phyloP scores from a whole-genome alignment of 108 stramenopile species.

The Nitzschia palea region DNA sequence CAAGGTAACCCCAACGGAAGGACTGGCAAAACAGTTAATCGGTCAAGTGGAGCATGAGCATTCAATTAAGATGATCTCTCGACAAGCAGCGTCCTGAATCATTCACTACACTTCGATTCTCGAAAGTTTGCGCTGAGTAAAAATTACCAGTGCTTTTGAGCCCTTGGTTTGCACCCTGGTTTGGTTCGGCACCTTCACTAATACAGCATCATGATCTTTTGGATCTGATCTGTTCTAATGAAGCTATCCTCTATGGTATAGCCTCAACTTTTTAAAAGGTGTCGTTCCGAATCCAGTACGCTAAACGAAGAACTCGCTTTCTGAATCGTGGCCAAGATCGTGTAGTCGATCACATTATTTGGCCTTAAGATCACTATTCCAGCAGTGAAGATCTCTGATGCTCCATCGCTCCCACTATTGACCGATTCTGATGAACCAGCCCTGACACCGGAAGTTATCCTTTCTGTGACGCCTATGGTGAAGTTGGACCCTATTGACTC shows the following conservation, averaged over 20 bases:
- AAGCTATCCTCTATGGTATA: background rate
- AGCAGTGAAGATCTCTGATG: constrained; percentile 75
- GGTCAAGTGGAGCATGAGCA: constrained; percentile 50
- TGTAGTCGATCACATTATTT: constrained; percentile 24
- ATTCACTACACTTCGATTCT: constrained; percentile 30
- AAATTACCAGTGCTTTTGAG: background rate
- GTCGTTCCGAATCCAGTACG: background rate
- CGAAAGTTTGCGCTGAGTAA: background rate
- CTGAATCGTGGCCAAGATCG: constrained; percentile 8
- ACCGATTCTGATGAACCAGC: constrained; percentile 27
- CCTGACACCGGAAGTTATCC: constrained; percentile 34
- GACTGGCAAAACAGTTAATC: background rate
- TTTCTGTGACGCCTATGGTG: constrained; percentile 14
- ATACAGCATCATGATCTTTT: constrained; percentile 16
- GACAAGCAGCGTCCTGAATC: constrained; percentile 86
- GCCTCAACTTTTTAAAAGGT: background rate
- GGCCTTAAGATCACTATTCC: constrained; percentile 86
- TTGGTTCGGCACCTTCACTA: constrained; percentile 4
- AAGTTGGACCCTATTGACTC: constrained; percentile 40
- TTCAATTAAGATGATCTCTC: constrained; percentile 85
- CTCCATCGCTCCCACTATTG: constrained; percentile 17
- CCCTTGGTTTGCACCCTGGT: background rate
- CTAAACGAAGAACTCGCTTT: background rate
- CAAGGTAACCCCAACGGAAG: constrained; percentile 9
- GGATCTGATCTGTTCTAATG: constrained; percentile 7